Evolutionary conservation across 176 grass and related monocot genomes (phyloP).

Genomic region (Calamus simplicifolius): DNA sequence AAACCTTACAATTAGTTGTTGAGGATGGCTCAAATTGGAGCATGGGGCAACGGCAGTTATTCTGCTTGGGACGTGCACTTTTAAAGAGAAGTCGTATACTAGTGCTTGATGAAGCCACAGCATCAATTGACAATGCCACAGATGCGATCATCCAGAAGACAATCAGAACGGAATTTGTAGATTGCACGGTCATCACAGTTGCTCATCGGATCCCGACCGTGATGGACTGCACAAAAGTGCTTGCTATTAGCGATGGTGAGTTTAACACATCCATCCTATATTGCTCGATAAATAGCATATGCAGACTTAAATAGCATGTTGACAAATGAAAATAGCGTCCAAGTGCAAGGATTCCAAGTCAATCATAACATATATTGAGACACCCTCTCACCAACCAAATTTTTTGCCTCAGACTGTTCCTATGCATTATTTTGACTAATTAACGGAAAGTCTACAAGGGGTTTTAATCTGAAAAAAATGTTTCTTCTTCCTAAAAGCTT

Average conservation of each 20-base stretch:
- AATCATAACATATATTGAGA: too few relatives aligned
- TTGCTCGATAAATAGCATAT: too few relatives aligned
- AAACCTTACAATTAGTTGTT: constrained; percentile 33
- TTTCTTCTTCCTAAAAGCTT: too few relatives aligned
- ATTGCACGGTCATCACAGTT: constrained; percentile 81
- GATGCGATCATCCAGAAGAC: constrained; percentile 88
- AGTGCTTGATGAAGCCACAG: constrained; percentile 84
- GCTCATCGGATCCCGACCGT: constrained; percentile 86
- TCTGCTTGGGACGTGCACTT: constrained; percentile 79
- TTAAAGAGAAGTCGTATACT: constrained; percentile 58
- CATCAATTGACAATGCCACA: constrained; percentile 83
- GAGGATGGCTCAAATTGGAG: constrained; percentile 96
- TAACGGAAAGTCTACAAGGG: too few relatives aligned
- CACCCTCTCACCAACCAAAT: too few relatives aligned
- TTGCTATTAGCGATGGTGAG: constrained; percentile 73
- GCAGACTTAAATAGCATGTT: too few relatives aligned
- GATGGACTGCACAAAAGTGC: constrained; percentile 75
- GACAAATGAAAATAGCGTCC: too few relatives aligned
- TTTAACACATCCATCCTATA: neutral
- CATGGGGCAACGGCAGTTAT: constrained; percentile 95
- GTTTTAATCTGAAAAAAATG: too few relatives aligned
- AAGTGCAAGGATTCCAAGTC: too few relatives aligned
- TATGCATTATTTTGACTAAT: too few relatives aligned
- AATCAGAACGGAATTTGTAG: constrained; percentile 61
- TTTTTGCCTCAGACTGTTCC: too few relatives aligned